Percentiles rank a stretch among this genome's conserved stretches.
Conservation (phyloP, 345 rosid species). For the Theobroma cacao region DNA sequence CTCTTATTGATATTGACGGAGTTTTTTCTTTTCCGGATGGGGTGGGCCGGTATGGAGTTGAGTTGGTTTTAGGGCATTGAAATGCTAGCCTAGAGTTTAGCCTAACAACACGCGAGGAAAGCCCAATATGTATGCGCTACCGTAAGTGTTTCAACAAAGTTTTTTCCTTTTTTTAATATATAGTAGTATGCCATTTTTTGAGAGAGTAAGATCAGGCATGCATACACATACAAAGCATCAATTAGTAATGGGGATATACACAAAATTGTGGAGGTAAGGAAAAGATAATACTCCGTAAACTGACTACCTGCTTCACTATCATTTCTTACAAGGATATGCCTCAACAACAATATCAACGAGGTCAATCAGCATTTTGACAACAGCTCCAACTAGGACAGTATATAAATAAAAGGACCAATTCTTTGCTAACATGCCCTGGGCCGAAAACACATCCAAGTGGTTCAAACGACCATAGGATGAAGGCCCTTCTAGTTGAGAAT, state of each 20-base stretch:
- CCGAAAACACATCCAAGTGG: slow-evolving; percentile 71
- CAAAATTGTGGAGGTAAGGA: background rate
- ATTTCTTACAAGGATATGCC: background rate
- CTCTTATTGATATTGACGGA: too few relatives aligned
- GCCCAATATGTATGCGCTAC: too few relatives aligned
- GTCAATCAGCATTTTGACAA: background rate
- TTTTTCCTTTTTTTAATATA: too few relatives aligned
- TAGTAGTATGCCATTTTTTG: too few relatives aligned
- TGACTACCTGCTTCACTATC: background rate
- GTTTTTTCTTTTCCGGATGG: too few relatives aligned
- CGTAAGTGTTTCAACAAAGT: too few relatives aligned
- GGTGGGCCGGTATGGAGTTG: too few relatives aligned
- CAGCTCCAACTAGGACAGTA: background rate
- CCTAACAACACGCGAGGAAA: too few relatives aligned
- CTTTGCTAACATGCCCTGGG: slow-evolving; percentile 36
- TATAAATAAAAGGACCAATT: background rate
- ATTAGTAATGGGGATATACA: background rate
- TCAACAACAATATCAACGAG: slow-evolving; percentile 1
- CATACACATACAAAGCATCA: background rate
- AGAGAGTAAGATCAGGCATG: background rate
- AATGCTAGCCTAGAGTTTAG: too few relatives aligned
- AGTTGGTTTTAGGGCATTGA: too few relatives aligned
- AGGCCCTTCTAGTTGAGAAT: slow-evolving; percentile 33
- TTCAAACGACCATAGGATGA: slow-evolving; percentile 35
- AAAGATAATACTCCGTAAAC: background rate